A percentile compares a stretch with the other conserved stretches of the same genome.
Conservation (phyloP, 169 alveolate species). For the Toxoplasma gondii region DNA sequence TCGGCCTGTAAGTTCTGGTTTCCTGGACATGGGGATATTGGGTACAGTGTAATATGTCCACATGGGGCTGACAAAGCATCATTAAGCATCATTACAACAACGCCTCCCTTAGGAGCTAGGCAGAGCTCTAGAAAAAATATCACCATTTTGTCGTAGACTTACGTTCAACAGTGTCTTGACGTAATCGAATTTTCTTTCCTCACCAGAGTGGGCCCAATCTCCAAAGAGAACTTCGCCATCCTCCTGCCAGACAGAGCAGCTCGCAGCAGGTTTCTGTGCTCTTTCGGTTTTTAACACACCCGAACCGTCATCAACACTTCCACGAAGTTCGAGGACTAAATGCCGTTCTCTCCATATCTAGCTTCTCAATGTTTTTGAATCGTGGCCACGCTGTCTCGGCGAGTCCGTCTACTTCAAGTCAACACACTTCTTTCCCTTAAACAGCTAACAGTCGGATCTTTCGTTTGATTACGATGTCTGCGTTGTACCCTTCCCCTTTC, state of each 20-base stretch:
- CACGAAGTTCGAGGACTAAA: too few relatives aligned
- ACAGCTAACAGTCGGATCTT: not conserved
- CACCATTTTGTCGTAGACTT: not conserved
- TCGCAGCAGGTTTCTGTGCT: too few relatives aligned
- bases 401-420: too few relatives aligned
- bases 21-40: slow-evolving; percentile 24
- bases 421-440: too few relatives aligned
- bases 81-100: too few relatives aligned
- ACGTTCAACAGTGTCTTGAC: slow-evolving; percentile 25
- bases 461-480: not conserved
- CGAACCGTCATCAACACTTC: too few relatives aligned
- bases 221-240: slow-evolving; percentile 63
- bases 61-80: not conserved
- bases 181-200: slow-evolving; percentile 46
- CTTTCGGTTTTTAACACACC: too few relatives aligned
- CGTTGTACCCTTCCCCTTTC: too few relatives aligned
- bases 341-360: too few relatives aligned
- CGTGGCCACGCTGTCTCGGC: too few relatives aligned
- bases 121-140: not conserved
- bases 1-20: slow-evolving; percentile 54
- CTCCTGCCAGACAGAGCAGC: slow-evolving; percentile 38
- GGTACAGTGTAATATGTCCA: not conserved
- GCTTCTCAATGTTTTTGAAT: too few relatives aligned
- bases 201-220: slow-evolving; percentile 51
- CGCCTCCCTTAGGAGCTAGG: not conserved